Evolutionary conservation across 2,329 filamentous ascomycete genomes (phyloP).

Genomic region (Diplodia seriata): DNA sequence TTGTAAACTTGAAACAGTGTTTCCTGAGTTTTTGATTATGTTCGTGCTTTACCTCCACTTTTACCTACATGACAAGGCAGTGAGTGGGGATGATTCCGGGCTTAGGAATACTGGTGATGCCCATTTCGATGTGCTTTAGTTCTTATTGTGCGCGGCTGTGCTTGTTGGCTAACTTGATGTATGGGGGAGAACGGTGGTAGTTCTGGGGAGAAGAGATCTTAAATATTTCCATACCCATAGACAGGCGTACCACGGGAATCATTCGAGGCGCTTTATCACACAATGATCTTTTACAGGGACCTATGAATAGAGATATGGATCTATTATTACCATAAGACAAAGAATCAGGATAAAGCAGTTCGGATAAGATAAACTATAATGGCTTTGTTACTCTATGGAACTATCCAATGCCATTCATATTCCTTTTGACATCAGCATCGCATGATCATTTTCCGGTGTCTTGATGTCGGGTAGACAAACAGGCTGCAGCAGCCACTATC

Average conservation of each 20-base stretch:
- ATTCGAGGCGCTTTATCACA: neutral
- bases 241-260: neutral
- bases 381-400: no score
- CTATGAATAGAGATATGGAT: neutral
- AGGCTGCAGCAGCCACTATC: no score
- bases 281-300: neutral
- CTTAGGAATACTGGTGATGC: neutral
- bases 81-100: neutral
- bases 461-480: no score
- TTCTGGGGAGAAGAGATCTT: neutral
- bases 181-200: neutral
- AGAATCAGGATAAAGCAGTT: no score
- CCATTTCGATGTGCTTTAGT: neutral
- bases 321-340: neutral
- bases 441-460: no score
- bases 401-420: no score
- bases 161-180: neutral
- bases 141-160: neutral
- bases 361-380: no score
- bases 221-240: neutral
- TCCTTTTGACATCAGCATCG: no score
- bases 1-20: no score
- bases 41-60: neutral
- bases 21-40: no score
- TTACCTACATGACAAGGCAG: slow-evolving; percentile 16